phyloP scores from a whole-genome alignment of 345 rosid species.

The Noccaea caerulescens region DNA sequence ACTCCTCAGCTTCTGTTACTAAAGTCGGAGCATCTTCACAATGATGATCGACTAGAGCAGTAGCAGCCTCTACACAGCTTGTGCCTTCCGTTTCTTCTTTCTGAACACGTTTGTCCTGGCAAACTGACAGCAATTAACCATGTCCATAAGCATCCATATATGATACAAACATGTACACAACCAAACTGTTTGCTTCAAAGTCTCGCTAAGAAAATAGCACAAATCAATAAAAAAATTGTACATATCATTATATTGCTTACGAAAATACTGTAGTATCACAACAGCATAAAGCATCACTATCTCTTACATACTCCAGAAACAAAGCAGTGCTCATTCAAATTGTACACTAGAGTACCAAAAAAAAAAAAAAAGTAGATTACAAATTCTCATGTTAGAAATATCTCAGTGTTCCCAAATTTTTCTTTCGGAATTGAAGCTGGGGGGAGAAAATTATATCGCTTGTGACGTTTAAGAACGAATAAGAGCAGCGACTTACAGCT shows the following conservation, averaged over 20 bases:
- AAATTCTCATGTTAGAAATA: background rate
- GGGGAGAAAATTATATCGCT: background rate
- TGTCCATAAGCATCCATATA: constrained; percentile 18
- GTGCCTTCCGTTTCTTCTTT: constrained; percentile 40
- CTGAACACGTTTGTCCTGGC: constrained; percentile 44
- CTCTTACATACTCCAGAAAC: constrained; percentile 15
- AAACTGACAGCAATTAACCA: constrained; percentile 47
- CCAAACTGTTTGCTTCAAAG: constrained; percentile 5
- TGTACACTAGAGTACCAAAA: background rate
- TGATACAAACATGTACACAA: constrained; percentile 1
- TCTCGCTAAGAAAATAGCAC: background rate
- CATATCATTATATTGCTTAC: background rate
- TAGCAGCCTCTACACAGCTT: constrained; percentile 51
- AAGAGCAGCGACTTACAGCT: constrained; percentile 52
- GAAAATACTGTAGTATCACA: constrained; percentile 10
- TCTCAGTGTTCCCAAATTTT: constrained; percentile 8
- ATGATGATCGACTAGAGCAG: constrained; percentile 43
- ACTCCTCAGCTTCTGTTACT: constrained; percentile 41
- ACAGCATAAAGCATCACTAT: constrained; percentile 6
- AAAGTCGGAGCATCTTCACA: constrained; percentile 43
- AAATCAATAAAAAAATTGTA: background rate
- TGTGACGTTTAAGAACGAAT: background rate
- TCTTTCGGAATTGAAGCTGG: background rate
- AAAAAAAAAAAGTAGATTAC: background rate
- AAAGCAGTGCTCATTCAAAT: constrained; percentile 10